Base-by-base conservation (phyloP, 2,329 filamentous ascomycete species). In the Colletotrichum gloeosporioides region DNA sequence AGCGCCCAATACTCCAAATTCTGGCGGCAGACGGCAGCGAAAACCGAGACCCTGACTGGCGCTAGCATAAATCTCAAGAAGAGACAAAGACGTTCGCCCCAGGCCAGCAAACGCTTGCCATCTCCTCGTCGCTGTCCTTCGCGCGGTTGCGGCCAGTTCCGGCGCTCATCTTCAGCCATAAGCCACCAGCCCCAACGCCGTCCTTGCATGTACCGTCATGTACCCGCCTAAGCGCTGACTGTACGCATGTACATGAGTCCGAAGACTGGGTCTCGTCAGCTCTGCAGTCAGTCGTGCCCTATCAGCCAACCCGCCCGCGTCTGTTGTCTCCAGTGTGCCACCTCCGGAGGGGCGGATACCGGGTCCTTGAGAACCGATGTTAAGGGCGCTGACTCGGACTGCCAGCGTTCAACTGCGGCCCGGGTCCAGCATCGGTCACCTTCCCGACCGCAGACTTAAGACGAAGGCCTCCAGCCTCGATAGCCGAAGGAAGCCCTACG, bases 91-190 rank as follows among this genome's bases (percentile, higher is more conserved):
- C 29, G 39, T 29, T 70, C 36, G 36, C n/a, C 55, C 25, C 32
- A 59, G 32, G 66, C 53, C 66, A 22, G 25, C 31, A 39, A 32
- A 39, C 49, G 22, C 68, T 27, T 70, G 36, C 25, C 57, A 27
- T 15, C 5, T 39, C 36, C 57, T 49, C 55, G 13, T 27, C 34
- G 8, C 39, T 25, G 55, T 18, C 10, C 36, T 36, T 53, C 44
- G 36, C 32, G 70, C 70, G 68, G 57, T 69, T 73, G 39, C 73
- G 64, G 73, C 73, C 64, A 73, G 62, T 69, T 73, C 73, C 64
- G 64, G 49, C 12, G 22, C 39, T 63, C 36, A 29, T 70, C 27
- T 34, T 64, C 63, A 73, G 57, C 70, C 69, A 68, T 53, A 55
- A 68, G 57, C 62, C 53, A 71, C 65, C 55, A 73, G 70, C 70